A percentile compares a stretch with the other conserved stretches of the same genome.
These are phyloP conservation scores for Austroboletus olivaceoglutinosus DNA, from an alignment of 1,284 basidiomycete species.

Conservation along the genomic window DNA sequence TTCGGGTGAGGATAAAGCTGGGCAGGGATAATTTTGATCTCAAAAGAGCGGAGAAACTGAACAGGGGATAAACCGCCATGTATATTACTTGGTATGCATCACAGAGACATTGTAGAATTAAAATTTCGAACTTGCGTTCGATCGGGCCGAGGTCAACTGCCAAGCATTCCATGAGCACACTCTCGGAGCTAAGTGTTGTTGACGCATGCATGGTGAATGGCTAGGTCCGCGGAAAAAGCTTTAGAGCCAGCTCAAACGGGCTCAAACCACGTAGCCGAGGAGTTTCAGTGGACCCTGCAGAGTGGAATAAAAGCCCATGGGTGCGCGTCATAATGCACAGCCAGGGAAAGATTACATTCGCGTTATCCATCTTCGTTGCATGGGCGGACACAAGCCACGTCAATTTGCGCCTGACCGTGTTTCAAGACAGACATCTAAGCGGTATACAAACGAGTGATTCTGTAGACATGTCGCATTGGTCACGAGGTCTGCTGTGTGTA, in stretches of 20 bases:
- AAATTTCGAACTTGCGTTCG: background rate
- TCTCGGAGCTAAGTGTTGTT: too few species aligned
- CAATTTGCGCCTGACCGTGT: background rate
- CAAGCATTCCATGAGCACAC: background rate
- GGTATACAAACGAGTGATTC: slow-evolving; percentile 16
- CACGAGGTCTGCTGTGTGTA: slow-evolving; percentile 53
- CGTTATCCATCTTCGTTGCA: background rate
- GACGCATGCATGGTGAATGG: too few species aligned
- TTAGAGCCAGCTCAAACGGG: too few species aligned
- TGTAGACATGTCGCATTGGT: slow-evolving; percentile 7
- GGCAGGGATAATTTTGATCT: background rate
- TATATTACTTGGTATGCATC: background rate
- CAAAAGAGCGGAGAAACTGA: background rate
- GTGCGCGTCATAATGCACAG: background rate
- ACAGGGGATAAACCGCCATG: background rate
- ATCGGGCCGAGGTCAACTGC: background rate
- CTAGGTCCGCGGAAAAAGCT: too few species aligned
- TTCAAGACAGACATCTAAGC: slow-evolving; percentile 13
- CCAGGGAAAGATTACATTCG: background rate
- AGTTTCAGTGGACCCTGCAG: too few species aligned
- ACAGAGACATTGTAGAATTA: slow-evolving; percentile 5
- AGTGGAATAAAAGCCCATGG: background rate
- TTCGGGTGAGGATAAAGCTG: slow-evolving; percentile 46
- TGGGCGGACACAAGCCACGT: background rate
- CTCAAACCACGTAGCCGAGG: too few species aligned